Evolutionary conservation across 2,329 filamentous ascomycete species (phyloP).

Genomic region (Blumeriella jaapii): DNA sequence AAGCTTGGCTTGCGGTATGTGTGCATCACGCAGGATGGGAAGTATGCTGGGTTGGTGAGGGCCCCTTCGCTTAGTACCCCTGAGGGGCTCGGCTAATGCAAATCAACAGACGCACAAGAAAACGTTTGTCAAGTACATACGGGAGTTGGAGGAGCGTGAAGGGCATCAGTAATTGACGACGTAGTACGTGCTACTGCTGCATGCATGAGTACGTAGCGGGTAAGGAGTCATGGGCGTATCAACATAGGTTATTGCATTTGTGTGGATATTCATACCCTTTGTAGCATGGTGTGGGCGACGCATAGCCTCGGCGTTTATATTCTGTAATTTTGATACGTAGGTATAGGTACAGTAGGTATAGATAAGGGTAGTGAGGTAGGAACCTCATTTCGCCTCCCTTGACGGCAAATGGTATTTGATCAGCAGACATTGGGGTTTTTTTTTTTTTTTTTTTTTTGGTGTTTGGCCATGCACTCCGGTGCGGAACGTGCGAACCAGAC

Average conservation of each 20-base stretch:
- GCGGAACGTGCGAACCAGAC: too few species aligned
- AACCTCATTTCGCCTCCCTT: too few species aligned
- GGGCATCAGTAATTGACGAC: slow-evolving; percentile 9
- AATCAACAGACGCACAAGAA: slow-evolving; percentile 86
- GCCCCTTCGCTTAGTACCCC: background rate
- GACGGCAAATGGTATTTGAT: too few species aligned
- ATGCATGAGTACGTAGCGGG: too few species aligned
- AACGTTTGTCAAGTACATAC: slow-evolving; percentile 87
- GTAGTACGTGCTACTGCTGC: background rate
- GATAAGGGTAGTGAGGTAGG: too few species aligned
- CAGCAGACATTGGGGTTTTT: too few species aligned
- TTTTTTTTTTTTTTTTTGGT: too few species aligned
- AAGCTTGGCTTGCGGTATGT: slow-evolving; percentile 90
- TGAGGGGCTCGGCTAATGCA: slow-evolving; percentile 8
- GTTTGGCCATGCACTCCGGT: too few species aligned
- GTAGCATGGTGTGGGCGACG: background rate
- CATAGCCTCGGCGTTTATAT: slow-evolving; percentile 7
- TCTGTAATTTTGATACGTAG: background rate
- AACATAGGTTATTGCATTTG: background rate
- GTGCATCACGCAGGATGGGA: slow-evolving; percentile 74
- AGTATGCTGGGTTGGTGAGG: slow-evolving; percentile 77
- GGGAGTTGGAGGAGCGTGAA: slow-evolving; percentile 57
- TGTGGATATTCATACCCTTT: slow-evolving; percentile 6
- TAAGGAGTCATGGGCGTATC: background rate
- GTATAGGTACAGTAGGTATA: too few species aligned